phyloP scores from a whole-genome alignment of 805 yeast species.

The Teunomyces lycoperdinae region DNA sequence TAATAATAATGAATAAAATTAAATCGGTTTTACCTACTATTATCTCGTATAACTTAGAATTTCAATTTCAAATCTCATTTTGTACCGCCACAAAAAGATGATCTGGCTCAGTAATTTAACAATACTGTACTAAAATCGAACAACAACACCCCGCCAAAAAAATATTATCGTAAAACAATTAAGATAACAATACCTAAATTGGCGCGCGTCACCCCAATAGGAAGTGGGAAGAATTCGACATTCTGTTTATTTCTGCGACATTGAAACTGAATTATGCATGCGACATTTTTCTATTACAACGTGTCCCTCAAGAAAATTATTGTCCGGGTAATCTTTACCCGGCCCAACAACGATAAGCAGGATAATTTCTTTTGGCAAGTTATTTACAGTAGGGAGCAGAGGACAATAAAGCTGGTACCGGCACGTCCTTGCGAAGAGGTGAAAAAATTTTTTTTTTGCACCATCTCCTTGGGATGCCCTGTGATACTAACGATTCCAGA shows the following conservation, averaged over 20 bases:
- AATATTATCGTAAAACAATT: too few relatives aligned
- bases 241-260: neutral
- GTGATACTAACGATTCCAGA: neutral
- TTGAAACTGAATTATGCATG: neutral
- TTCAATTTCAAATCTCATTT: too few relatives aligned
- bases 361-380: neutral
- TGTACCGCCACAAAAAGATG: too few relatives aligned
- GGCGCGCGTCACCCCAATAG: neutral
- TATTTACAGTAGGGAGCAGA: neutral
- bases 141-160: too few relatives aligned
- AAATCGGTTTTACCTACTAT: too few relatives aligned
- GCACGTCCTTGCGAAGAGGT: neutral
- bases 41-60: too few relatives aligned
- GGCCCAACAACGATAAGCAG: neutral
- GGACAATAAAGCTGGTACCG: neutral
- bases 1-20: too few relatives aligned
- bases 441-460: neutral
- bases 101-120: too few relatives aligned
- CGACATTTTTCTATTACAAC: neutral
- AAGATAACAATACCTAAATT: neutral
- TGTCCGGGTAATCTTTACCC: neutral
- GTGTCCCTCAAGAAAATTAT: neutral
- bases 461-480: neutral
- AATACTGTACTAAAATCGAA: too few relatives aligned
- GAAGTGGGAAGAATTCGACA: neutral